Evolutionary conservation across 2,329 filamentous ascomycete species (phyloP), one percentile per base, ranked within the genome.

Genomic region (Paraphaeosphaeria minitans): DNA sequence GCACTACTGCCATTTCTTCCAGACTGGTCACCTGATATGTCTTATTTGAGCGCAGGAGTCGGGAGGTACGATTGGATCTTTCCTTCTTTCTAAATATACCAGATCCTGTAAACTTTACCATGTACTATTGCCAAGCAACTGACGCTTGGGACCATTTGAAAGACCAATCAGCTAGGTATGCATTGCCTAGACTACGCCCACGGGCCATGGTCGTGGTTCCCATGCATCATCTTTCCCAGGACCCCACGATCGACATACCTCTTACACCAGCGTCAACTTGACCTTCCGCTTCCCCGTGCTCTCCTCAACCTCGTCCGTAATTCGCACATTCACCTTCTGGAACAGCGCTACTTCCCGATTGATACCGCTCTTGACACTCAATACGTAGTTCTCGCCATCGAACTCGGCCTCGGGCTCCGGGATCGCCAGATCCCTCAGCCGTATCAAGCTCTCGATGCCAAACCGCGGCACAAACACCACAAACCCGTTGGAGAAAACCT

Each of bases 401-500:
- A 92, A 98, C 33, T 86, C 86, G 49, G 90, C 90, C 64, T 93
- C 89, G 1, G 93, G 91, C 75, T 82, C 92, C 0, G 87, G 85
- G 16, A 89, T 86, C 4, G 88, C 89, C 58, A 98, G 83, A 78
- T 98, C 95, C 58, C 92, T 84, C 67, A 98, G 80, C 12, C 94
- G 85, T 64, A 99, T 95, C 61, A 97, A 80, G 42, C 92, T 90
- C 81, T 99, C 95, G 69, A 99, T 96, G 42, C 95, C 95, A 77
- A 99, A 99, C 16, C 92, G 84, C 7, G 95, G 95, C 51, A 99
- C 94, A 61, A 98, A 93, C 12, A 98, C 93, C 19, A 98, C 95
- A 69, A 97, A 94, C 7, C 95, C 95, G 79, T 99, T 99, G 75
- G 91, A 93, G 78, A 99, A 99, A 54, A 99, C 90, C 74, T 92